Evolutionary conservation across 495 filamentous ascomycete species (phyloP).

Genomic region (Xylaria cubensis): DNA sequence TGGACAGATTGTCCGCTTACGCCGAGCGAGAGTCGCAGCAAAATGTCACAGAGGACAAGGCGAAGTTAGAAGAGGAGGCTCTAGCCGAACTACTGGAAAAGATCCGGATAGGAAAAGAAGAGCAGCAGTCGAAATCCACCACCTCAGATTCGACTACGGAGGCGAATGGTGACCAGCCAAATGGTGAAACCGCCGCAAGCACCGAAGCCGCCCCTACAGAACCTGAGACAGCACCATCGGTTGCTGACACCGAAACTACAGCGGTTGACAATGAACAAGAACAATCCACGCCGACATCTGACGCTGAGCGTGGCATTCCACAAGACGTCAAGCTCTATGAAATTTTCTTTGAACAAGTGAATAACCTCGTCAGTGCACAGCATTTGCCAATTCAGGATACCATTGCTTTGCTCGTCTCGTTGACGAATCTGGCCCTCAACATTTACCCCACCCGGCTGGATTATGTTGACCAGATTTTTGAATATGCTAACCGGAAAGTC

Average conservation of each 20-base stretch:
- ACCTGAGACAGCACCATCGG: constrained; percentile 44
- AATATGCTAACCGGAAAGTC: constrained; percentile 88
- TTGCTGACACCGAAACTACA: constrained; percentile 51
- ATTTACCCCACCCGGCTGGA: constrained; percentile 92
- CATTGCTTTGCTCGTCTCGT: constrained; percentile 87
- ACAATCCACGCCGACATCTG: constrained; percentile 45
- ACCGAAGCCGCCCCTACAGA: constrained; percentile 45
- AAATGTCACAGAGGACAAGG: constrained; percentile 70
- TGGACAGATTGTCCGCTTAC: constrained; percentile 94
- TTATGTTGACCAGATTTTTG: constrained; percentile 93
- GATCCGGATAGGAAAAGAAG: constrained; percentile 71
- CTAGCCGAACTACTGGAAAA: constrained; percentile 76
- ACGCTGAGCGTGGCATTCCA: constrained; percentile 74
- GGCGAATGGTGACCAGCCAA: constrained; percentile 41
- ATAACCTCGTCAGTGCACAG: constrained; percentile 88
- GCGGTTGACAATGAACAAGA: constrained; percentile 45
- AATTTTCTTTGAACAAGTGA: constrained; percentile 96
- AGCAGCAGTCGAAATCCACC: constrained; percentile 40
- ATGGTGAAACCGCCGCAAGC: constrained; percentile 39
- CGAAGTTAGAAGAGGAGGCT: constrained; percentile 84
- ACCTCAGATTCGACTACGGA: constrained; percentile 34
- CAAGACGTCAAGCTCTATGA: constrained; percentile 90
- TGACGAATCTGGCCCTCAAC: constrained; percentile 91
- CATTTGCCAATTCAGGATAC: constrained; percentile 93
- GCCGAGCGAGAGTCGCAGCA: constrained; percentile 84